Evolutionary conservation across 345 rosid species (phyloP).

Genomic region (Microthlaspi erraticum): DNA sequence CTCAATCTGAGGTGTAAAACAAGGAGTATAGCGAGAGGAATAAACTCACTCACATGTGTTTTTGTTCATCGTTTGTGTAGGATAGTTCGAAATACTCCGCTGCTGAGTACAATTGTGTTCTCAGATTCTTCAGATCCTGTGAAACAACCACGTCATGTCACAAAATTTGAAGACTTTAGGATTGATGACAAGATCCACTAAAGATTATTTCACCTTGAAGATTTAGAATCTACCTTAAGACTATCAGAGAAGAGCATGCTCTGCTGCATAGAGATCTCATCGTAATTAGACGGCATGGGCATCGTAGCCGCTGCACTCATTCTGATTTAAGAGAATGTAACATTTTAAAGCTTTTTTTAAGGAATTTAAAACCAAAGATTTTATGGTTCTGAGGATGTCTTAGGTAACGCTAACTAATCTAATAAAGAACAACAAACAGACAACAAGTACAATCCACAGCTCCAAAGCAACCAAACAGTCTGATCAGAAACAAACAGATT

Average conservation of each 20-base stretch:
- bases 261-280: conserved; percentile 83
- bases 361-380: not conserved
- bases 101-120: conserved; percentile 89
- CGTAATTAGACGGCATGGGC: conserved; percentile 65
- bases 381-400: conserved; percentile 23
- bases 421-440: conserved; percentile 31
- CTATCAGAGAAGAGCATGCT: conserved; percentile 84
- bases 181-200: conserved; percentile 6
- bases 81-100: conserved; percentile 94
- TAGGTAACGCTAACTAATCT: conserved; percentile 42
- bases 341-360: not conserved
- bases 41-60: conserved; percentile 69
- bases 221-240: conserved; percentile 61
- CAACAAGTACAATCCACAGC: conserved; percentile 49
- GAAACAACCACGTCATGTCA: conserved; percentile 6
- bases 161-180: not conserved
- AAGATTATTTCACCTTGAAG: not conserved
- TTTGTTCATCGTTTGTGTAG: conserved; percentile 78
- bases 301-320: conserved; percentile 68
- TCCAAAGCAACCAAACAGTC: conserved; percentile 31
- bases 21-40: not conserved
- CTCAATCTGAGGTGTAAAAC: not conserved
- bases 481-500: conserved; percentile 37
- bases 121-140: conserved; percentile 86
- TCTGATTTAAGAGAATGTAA: conserved; percentile 32